phyloP scores from a whole-genome alignment of 352 stramenopile genomes.

The Phytophthora litchii region DNA sequence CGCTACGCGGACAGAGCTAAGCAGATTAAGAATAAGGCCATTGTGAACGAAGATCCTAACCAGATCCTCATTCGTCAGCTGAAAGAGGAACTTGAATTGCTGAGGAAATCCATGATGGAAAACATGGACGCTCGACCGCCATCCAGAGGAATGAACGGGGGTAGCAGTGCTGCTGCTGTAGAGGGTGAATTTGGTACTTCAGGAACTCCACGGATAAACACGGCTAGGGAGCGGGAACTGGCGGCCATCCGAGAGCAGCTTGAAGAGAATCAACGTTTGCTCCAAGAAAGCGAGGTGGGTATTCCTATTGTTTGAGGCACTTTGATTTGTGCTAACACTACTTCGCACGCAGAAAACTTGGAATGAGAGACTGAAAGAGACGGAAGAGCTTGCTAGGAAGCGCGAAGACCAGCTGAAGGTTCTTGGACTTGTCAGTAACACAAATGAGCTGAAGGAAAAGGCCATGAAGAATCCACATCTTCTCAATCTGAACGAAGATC shows the following conservation, averaged over 20 bases:
- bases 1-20: conserved; percentile 92
- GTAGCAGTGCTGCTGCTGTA: conserved; percentile 13
- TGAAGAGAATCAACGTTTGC: conserved; percentile 76
- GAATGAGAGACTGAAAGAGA: conserved; percentile 80
- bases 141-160: conserved; percentile 42
- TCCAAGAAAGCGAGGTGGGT: conserved; percentile 75
- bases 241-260: conserved; percentile 72
- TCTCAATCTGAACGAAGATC: conserved; percentile 89
- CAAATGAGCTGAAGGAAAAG: conserved; percentile 63
- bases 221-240: conserved; percentile 62
- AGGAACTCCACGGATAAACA: conserved; percentile 35
- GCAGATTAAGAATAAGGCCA: conserved; percentile 93
- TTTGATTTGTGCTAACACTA: conserved; percentile 1
- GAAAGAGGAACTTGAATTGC: conserved; percentile 78
- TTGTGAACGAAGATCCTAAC: conserved; percentile 93
- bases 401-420: conserved; percentile 82
- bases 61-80: conserved; percentile 86
- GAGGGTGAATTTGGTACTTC: conserved; percentile 35
- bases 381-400: conserved; percentile 79
- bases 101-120: conserved; percentile 75
- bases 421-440: conserved; percentile 63
- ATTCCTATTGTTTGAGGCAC: background rate
- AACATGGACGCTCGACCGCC: conserved; percentile 58
- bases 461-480: conserved; percentile 75
- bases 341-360: conserved; percentile 65